Base-by-base conservation (phyloP, 257 asterid species). In the Primulina huaijiensis region DNA sequence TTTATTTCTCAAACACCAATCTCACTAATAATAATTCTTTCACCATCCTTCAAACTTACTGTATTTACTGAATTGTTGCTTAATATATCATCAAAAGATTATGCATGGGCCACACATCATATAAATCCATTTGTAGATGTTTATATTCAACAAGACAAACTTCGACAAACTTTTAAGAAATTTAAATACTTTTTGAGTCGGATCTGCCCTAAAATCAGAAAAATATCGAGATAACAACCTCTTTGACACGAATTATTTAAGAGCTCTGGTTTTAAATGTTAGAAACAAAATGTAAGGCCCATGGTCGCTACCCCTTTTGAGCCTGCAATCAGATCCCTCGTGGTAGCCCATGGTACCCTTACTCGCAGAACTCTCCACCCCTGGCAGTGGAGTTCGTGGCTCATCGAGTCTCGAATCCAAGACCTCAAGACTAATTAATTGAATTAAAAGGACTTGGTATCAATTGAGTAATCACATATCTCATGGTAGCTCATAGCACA, bases 1-100 rank as follows among this genome's bases (percentile, higher is more conserved):
- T 21, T 21, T 21, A 21, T 21, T 21, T 21, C 23, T 21, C 1
- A 21, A 21, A 21, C 1, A 21, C 23, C 23, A 21, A 21, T 21
- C 23, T 21, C 23, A 21, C 23, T 21, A 21, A 21, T 21, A 21
- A 21, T 21, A 21, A 38, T 38, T 72, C 76, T 65, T 30, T 25
- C 57, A 35, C 11, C 69, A 70, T 35, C 46, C 14, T 35, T 38
- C 33, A 46, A 58, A 58, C 73, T 62, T 65, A 16, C 2, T 60
- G 7, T 62, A 12, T 17, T 30, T 64, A 29, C 38, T 60, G n/a
- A 21, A 8, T 56, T 29, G 27, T 50, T 61, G 59, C 60, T 50
- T 64, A 21, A 23, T 66, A 31, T 33, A 38, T 16, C 14, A 6
- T 31, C 2, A 37, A 30, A 59, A 27, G 33, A 2, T 30, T 21